A percentile compares a stretch with the other conserved stretches of the same genome.
phyloP scores from a whole-genome alignment of 1,284 basidiomycete genomes.

The Caloboletus inedulis region DNA sequence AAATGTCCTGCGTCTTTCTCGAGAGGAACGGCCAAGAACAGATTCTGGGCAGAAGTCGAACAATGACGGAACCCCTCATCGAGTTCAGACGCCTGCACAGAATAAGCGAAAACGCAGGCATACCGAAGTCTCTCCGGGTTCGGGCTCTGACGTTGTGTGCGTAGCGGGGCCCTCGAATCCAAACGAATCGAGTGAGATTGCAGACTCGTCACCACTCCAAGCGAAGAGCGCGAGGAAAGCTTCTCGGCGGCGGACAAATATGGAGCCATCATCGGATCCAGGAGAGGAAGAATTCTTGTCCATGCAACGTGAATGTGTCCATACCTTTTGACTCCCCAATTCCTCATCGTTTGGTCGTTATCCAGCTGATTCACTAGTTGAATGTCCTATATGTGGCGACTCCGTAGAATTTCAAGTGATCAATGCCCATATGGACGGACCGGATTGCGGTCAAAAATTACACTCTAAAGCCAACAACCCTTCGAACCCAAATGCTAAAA shows the following conservation, averaged over 20 bases:
- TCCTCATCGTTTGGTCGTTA: conserved; percentile 1
- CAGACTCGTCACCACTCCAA: conserved; percentile 26
- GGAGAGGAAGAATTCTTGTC: conserved; percentile 25
- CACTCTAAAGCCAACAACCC: conserved; percentile 19
- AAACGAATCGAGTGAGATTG: conserved; percentile 25
- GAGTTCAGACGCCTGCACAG: conserved; percentile 11
- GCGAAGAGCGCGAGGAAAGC: conserved; percentile 24
- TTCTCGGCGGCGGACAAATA: conserved; percentile 3
- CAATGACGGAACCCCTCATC: conserved; percentile 30
- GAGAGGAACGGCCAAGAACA: conserved; percentile 21
- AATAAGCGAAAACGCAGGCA: conserved; percentile 30
- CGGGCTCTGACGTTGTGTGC: conserved; percentile 24
- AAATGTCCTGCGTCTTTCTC: conserved; percentile 41
- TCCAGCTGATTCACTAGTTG: conserved; percentile 37
- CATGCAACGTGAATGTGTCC: conserved; percentile 18
- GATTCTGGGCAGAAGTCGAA: conserved; percentile 18
- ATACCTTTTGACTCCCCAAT: neutral
- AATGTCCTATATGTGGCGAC: conserved; percentile 57
- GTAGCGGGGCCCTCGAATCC: conserved; percentile 29
- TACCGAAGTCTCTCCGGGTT: conserved; percentile 11
- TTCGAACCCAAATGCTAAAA: conserved; percentile 29
- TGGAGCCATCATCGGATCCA: conserved; percentile 26
- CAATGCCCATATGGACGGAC: conserved; percentile 54
- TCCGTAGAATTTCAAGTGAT: conserved; percentile 44
- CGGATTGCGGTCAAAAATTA: conserved; percentile 45